Base-by-base conservation (phyloP, 129 eudicot genomes). In the Kitagawia praeruptora region DNA sequence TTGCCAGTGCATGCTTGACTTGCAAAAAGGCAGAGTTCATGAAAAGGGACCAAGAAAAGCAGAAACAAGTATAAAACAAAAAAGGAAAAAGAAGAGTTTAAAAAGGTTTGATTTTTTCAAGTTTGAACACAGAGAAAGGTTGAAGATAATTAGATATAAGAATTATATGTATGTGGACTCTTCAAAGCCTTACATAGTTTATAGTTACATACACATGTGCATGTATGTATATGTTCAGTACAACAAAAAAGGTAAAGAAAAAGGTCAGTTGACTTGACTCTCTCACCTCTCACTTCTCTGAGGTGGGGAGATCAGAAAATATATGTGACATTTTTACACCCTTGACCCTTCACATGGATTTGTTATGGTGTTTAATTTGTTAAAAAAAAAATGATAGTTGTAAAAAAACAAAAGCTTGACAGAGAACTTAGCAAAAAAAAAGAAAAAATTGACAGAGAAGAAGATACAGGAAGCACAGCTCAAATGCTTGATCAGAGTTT, bases 171-270 rank as follows among this genome's bases (percentile, higher is more conserved):
- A 84, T 86, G 95, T 89, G 97, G 97, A 91, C 87, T 82, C 79
- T 81, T 89, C 61, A 87, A 93, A 91, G 93, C 97, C 97, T 86
- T 92, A 86, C 95, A 93, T 83, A 40, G 31, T 23, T 58, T 56
- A 23, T 58, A 58, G 67, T 58, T 58, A 58, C 69, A 61, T 25
- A 61, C 69, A 25, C 69, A 61, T 40, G 37, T 34, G 37, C 25
- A 58, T 51, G 61, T 25, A 56, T 54, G 64, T 70, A 70, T 28
- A 18, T 71, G 37, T 34, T 0, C 37, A 34, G 25, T 58, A 56
- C 49, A 71, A 40, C 75, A 41, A 71, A 71, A 71, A 39, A 39
- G 18, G 75, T 42, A 21, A 41, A 8, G 75, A 71, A 71, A 71
- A 39, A 47, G 48, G 75, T 18, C 25, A 42, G 76, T 72, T 72